Conservation (phyloP, 129 eudicot genomes). For the Flaveria sonorensis region DNA sequence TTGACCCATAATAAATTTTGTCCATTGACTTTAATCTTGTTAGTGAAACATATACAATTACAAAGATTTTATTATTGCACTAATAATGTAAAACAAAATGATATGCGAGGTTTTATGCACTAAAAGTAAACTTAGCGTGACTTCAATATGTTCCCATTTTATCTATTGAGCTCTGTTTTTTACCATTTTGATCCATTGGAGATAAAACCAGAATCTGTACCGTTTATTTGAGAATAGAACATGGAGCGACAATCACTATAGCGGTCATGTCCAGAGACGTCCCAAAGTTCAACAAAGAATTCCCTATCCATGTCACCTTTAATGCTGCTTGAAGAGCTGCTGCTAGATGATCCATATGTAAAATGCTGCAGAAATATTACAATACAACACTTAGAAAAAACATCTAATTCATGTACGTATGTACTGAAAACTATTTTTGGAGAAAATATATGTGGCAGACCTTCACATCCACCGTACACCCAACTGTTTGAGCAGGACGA, state of each 20-base stretch:
- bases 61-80: not conserved
- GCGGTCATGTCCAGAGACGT: conserved; percentile 83
- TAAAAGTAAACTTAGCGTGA: not conserved
- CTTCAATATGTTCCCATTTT: not conserved
- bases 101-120: not conserved
- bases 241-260: conserved; percentile 85
- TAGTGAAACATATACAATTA: not conserved
- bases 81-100: not conserved
- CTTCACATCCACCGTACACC: conserved; percentile 73
- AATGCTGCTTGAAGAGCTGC: conserved; percentile 63
- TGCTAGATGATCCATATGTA: conserved; percentile 67
- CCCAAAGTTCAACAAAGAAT: conserved; percentile 90
- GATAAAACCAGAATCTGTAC: conserved; percentile 27
- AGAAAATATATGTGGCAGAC: conserved; percentile 30
- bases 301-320: conserved; percentile 73
- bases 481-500: conserved; percentile 73
- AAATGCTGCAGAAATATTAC: conserved; percentile 50
- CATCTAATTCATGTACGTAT: not conserved
- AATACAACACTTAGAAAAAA: not conserved
- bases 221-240: conserved; percentile 86
- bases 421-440: not conserved
- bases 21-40: not conserved
- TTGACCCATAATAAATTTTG: not conserved
- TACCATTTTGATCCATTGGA: not conserved
- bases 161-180: not conserved